Percentiles rank a stretch among this genome's conserved stretches.
phyloP scores from a whole-genome alignment of 2,329 filamentous ascomycete genomes.

The Leptoxyphium fumago region DNA sequence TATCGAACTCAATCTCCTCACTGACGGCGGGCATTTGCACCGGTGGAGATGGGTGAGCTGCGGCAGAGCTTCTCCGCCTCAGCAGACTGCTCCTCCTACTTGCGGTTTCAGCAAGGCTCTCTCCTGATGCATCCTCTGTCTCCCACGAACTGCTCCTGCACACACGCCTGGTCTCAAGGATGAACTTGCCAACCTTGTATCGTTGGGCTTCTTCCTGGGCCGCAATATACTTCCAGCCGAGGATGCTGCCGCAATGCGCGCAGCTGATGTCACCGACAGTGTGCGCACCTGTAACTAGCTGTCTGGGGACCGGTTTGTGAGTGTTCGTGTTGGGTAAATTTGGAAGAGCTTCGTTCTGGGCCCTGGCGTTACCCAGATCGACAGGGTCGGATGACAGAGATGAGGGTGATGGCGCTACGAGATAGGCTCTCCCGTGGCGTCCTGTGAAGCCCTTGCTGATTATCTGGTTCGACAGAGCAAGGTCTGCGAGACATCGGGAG shows the following conservation, averaged over 20 bases:
- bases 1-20: conserved; percentile 44
- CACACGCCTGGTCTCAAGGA: conserved; percentile 45
- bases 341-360: conserved; percentile 15
- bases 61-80: conserved; percentile 3
- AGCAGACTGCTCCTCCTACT: conserved; percentile 38
- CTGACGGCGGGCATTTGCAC: conserved; percentile 4
- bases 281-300: conserved; percentile 48
- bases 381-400: conserved; percentile 7
- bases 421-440: conserved; percentile 48
- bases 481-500: conserved; percentile 42
- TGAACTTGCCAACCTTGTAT: conserved; percentile 55
- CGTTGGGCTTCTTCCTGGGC: conserved; percentile 46
- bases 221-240: conserved; percentile 52
- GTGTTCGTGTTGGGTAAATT: conserved; percentile 45
- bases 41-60: conserved; percentile 5
- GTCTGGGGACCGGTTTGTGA: conserved; percentile 40
- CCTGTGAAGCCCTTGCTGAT: conserved; percentile 40
- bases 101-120: conserved; percentile 21
- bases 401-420: conserved; percentile 32
- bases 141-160: conserved; percentile 40
- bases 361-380: conserved; percentile 9
- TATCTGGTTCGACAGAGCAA: conserved; percentile 43
- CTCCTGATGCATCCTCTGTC: conserved; percentile 13
- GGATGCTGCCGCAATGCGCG: conserved; percentile 37
- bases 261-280: conserved; percentile 48